Evolutionary conservation across 2,329 filamentous ascomycete genomes (phyloP), one percentile per base, ranked within the genome.

Genomic region (Leptodontidium sp.): DNA sequence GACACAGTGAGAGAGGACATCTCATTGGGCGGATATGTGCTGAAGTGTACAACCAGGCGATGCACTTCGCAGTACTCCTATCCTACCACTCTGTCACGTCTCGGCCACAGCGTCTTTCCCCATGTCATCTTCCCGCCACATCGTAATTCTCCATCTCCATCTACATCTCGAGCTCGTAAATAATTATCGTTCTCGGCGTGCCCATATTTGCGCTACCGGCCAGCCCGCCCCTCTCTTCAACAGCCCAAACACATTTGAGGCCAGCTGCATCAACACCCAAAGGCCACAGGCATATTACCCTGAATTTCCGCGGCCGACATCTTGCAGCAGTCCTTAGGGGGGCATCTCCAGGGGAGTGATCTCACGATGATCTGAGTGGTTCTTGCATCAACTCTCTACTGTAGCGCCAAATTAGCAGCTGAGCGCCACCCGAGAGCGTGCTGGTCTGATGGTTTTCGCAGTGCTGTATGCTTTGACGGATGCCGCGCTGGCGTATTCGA

Each of bases 311-410:
- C 40, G 58, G 58, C 58, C 58, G 38, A 61, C 38, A 47, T 29
- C 38, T 45, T 61, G 58, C 58, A 61, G 35, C 11, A 61, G 40
- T 6, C 24, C 24, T n/a, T 4, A 2, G 9, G 14, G 8, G 14
- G 7, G 29, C 26, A 35, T 61, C 58, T 32, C 58, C 58, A 47
- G 40, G 58, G 58, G 58, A 24, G 47, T 11, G 24, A 29, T 47
- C 58, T 29, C 17, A 47, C 38, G 40, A 47, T 26, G 24, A 47
- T 61, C 11, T 61, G 58, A 61, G 21, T 47, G 58, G 58, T 47
- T 47, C 38, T 47, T 47, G 4, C 58, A 61, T 61, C 58, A 24
- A 61, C 38, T 11, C 24, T 29, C n/a, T 21, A 14, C 40, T 45
- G 11, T 8, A 4, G 40, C n/a, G 17, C 12, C 24, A 61, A 12